A percentile compares a stretch with the other conserved stretches of the same genome.
phyloP scores from a whole-genome alignment of 768 basidiomycete species.

The Agrocybe chaxingu region DNA sequence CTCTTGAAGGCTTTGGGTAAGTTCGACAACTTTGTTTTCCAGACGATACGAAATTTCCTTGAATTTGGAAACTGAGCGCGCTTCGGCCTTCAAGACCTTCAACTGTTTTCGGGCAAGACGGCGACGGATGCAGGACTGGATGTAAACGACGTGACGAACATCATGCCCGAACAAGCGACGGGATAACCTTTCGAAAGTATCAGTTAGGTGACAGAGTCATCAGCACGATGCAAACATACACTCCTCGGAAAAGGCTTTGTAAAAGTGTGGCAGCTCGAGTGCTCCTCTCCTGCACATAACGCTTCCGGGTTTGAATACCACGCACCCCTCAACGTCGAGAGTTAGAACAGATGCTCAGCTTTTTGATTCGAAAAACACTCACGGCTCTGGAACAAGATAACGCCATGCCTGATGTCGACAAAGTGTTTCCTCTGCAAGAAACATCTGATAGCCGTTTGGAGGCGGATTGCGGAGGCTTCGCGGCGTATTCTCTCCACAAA shows the following conservation, averaged over 20 bases:
- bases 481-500: conserved; percentile 69
- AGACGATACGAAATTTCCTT: conserved; percentile 97
- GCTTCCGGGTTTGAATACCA: conserved; percentile 65
- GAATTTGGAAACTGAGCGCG: conserved; percentile 96
- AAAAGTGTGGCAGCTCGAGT: conserved; percentile 64
- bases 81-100: conserved; percentile 80
- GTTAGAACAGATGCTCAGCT: background rate
- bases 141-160: conserved; percentile 69
- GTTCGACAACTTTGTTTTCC: conserved; percentile 99
- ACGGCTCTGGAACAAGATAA: conserved; percentile 85
- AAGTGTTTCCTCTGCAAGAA: conserved; percentile 75
- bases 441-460: conserved; percentile 72
- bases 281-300: conserved; percentile 54
- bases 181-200: conserved; percentile 39
- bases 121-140: conserved; percentile 92
- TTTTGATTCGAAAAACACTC: conserved; percentile 30
- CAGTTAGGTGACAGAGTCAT: conserved; percentile 3
- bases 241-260: conserved; percentile 84
- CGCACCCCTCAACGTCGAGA: conserved; percentile 54
- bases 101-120: conserved; percentile 85
- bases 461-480: conserved; percentile 67
- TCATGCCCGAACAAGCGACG: conserved; percentile 57
- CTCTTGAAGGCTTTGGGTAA: conserved; percentile 90
- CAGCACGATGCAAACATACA: conserved; percentile 47
- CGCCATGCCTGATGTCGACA: conserved; percentile 53